A percentile compares a stretch with the other conserved stretches of the same genome.
These are phyloP conservation scores for Lactuca sativa DNA, from an alignment of 129 eudicot genomes.

Conservation along the genomic window DNA sequence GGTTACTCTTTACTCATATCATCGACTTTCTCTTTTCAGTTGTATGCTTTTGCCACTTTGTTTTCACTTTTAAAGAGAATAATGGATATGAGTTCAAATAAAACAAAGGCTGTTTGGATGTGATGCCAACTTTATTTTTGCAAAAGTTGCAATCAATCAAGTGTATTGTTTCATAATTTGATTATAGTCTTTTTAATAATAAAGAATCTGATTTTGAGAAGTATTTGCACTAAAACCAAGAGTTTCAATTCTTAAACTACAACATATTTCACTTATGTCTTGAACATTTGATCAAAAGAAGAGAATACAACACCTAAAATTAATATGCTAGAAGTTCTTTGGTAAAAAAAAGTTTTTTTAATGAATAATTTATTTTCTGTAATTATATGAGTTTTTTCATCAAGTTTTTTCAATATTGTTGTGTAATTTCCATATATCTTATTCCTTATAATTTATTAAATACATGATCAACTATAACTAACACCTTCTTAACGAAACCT, in stretches of 20 bases:
- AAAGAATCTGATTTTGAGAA: not conserved
- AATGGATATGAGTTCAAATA: constrained; percentile 1
- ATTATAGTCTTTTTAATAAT: not conserved
- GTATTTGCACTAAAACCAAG: not conserved
- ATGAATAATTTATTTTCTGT: not conserved
- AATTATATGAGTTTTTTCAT: too few species aligned
- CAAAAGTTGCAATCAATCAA: not conserved
- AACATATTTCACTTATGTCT: too few species aligned
- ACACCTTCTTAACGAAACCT: not conserved
- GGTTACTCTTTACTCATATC: not conserved
- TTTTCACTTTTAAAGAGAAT: constrained; percentile 7
- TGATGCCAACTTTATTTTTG: not conserved
- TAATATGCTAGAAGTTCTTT: too few species aligned
- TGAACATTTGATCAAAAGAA: too few species aligned
- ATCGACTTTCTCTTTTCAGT: constrained; percentile 13
- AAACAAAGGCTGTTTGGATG: not conserved
- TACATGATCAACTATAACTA: not conserved
- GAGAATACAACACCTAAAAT: too few species aligned
- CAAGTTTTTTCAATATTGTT: not conserved
- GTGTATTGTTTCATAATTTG: not conserved
- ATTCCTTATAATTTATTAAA: not conserved
- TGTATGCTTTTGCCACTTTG: constrained; percentile 15
- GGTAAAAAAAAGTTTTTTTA: too few species aligned
- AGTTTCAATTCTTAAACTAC: too few species aligned
- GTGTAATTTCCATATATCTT: too few species aligned